Evolutionary conservation across 495 filamentous ascomycete species (phyloP).

Genomic region (Paragyromitra xinjiangensis): DNA sequence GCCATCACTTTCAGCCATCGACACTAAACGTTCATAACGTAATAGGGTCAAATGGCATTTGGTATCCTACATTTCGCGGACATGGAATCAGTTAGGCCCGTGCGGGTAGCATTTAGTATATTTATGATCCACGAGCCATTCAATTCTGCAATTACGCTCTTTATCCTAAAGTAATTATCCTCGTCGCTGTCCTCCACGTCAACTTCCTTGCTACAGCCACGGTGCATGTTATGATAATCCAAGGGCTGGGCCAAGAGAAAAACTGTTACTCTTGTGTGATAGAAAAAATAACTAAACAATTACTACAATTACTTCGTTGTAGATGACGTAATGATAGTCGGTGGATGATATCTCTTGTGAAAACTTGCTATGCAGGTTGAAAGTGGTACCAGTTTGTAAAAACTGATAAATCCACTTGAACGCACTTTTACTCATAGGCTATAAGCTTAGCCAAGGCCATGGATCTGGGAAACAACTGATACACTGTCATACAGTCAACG

Average conservation of each 20-base stretch:
- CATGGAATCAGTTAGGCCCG: neutral
- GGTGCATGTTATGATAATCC: neutral
- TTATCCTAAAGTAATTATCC: neutral
- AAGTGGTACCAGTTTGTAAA: neutral
- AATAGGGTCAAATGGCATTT: neutral
- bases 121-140: neutral
- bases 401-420: neutral
- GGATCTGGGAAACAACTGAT: constrained; percentile 3
- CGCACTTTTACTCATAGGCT: neutral
- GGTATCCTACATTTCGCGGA: neutral
- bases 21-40: neutral
- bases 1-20: neutral
- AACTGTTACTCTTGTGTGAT: neutral
- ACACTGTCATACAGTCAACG: constrained; percentile 7
- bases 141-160: neutral
- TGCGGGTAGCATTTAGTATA: neutral
- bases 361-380: neutral
- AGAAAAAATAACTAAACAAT: neutral
- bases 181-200: constrained; percentile 5
- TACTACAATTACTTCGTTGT: neutral
- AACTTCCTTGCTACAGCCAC: neutral
- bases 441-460: neutral
- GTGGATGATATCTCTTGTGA: neutral
- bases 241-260: neutral
- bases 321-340: neutral